Conservation (phyloP, 2,329 filamentous ascomycete genomes). For the Colletotrichum falcatum region DNA sequence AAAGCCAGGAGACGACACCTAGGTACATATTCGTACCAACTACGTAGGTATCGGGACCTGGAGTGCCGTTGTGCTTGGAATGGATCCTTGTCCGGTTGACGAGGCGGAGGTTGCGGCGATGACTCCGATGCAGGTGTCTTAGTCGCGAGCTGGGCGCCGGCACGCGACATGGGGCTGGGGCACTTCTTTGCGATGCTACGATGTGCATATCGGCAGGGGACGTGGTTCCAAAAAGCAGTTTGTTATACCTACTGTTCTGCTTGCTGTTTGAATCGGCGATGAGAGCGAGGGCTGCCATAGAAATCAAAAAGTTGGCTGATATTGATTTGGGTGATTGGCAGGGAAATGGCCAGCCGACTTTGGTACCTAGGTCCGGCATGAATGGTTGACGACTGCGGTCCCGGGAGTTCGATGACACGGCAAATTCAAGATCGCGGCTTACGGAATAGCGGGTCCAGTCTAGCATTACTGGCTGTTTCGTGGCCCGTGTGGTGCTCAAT, state of each 20-base stretch:
- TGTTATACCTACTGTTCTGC: not conserved
- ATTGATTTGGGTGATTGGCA: conserved; percentile 8
- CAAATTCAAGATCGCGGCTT: conserved; percentile 52
- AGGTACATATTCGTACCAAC: no score
- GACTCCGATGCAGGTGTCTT: not conserved
- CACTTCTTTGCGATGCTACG: no score
- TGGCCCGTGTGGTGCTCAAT: conserved; percentile 5
- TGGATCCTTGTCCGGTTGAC: not conserved
- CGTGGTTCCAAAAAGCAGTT: no score
- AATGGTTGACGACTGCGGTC: not conserved
- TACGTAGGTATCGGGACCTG: no score
- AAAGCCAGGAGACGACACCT: not conserved
- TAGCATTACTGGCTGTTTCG: not conserved
- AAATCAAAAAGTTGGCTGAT: not conserved
- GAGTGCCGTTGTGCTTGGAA: no score
- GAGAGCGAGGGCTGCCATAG: not conserved
- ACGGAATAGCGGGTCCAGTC: conserved; percentile 29
- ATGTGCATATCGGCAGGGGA: no score
- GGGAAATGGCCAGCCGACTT: conserved; percentile 1
- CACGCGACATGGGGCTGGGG: no score
- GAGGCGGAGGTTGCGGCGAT: not conserved
- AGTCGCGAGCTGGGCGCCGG: not conserved
- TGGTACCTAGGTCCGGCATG: not conserved
- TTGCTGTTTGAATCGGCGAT: conserved; percentile 27
- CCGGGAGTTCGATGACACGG: conserved; percentile 48